Percentiles rank a stretch among this genome's conserved stretches.
These are phyloP conservation scores for Nigrospora osmanthi DNA, from an alignment of 2,329 filamentous ascomycete species.

Conservation along the genomic window DNA sequence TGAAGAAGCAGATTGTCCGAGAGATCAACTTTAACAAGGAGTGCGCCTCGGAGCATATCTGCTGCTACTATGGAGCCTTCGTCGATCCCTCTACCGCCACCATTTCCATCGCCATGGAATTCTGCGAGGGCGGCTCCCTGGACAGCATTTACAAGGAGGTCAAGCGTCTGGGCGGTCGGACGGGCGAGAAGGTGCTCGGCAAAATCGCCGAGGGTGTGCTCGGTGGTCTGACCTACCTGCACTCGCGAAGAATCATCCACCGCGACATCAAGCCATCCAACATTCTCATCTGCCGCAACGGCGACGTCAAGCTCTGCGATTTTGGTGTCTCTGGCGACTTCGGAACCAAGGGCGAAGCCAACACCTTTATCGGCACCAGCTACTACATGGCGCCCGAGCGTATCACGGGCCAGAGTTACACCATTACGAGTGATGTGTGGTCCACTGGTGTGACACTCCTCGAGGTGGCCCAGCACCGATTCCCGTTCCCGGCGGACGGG, in stretches of 20 bases:
- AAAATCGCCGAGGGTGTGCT: constrained; percentile 95
- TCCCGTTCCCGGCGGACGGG: constrained; percentile 95
- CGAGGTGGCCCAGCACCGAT: constrained; percentile 98
- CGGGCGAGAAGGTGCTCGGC: constrained; percentile 92
- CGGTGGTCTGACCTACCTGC: constrained; percentile 87
- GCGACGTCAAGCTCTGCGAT: constrained; percentile 95
- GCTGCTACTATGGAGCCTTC: constrained; percentile 94
- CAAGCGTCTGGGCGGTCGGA: constrained; percentile 87
- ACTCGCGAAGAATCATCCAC: constrained; percentile 95
- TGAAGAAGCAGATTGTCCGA: constrained; percentile 96
- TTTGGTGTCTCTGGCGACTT: constrained; percentile 98
- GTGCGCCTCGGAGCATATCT: constrained; percentile 93
- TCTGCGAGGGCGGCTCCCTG: constrained; percentile 91
- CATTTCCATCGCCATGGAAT: constrained; percentile 98
- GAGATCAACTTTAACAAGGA: constrained; percentile 98
- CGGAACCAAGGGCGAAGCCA: constrained; percentile 95
- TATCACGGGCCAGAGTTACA: constrained; percentile 96
- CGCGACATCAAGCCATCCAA: constrained; percentile 98
- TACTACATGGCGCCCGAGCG: constrained; percentile 99
- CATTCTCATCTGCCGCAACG: constrained; percentile 84
- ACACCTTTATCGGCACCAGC: constrained; percentile 97
- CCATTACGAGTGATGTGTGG: constrained; percentile 98
- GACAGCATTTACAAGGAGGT: constrained; percentile 98
- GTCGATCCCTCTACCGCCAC: constrained; percentile 93
- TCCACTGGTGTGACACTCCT: constrained; percentile 91